Base-by-base conservation (phyloP, 176 grass and related monocot genomes). In the Triticum turgidum region DNA sequence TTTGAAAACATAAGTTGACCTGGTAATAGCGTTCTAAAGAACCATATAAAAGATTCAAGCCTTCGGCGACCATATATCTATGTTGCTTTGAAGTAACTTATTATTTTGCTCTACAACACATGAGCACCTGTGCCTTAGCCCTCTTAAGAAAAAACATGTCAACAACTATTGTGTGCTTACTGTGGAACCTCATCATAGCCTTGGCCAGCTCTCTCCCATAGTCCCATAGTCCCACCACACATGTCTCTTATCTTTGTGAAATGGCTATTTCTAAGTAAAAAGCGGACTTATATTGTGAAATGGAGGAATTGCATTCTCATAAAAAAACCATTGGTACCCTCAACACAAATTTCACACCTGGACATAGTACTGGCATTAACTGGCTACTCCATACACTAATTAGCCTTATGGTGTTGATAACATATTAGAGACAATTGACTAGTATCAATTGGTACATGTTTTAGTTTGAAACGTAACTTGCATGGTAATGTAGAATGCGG, bases 1-100 rank as follows among this genome's bases (percentile, higher is more conserved):
- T 45, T 83, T 73, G 82, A 18, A 69, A 65, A 77, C 47, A 37
- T 85, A 49, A 11, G 72, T 54, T 77, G 27, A 52, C 72, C 44
- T 54, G 61, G 7, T 85, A 77, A 8, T 54, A 54, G 39, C 6
- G 4, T 84, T 77, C 18, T 33, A 27, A 84, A 84, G 39, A 76
- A 41, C 41, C 84, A 70, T 69, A 45, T 58, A 58, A 69, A 25
- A 56, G 6, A 52, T 77, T 7, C 44, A 32, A n/a, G 18, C 59
- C 59, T 51, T 84, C 22, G 17, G n/a, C 9, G 2, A 61, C 52
- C 15, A 63, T 77, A 18, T 51, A 13, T 5, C 64, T 27, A 34
- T 32, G 18, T 84, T 42, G 27, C 69, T 84, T 81, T 47, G 17
- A 74, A 74, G 49, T 54, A 70, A 38, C 15, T 65, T 84, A 8